Evolutionary conservation across 2,329 filamentous ascomycete genomes (phyloP), one percentile per base, ranked within the genome.

Genomic region (Tolypocladium endophyticum): DNA sequence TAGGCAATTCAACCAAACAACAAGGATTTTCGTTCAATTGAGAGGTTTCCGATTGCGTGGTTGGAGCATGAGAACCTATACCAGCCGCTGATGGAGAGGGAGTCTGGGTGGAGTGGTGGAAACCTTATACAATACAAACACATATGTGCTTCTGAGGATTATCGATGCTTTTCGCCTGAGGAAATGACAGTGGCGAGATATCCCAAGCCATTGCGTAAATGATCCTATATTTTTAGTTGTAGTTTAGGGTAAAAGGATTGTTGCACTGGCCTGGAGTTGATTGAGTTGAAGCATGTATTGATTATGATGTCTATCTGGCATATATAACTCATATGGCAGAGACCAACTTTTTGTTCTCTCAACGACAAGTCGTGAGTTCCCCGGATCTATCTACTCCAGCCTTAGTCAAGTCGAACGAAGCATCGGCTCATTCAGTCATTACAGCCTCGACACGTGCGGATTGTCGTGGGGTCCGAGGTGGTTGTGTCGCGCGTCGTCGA

Each of bases 401-500:
- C 50, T 20, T 30, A 36, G 50, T 30, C 50, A 16, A 11, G 20
- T 36, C 30, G 50, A 54, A 36, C 30, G 50, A 36, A 54, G 50
- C 50, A 36, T 36, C 18, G 38, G 55, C 55, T 56, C 55, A 56
- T 56, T 23, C 54, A 56, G 56, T 59, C 60, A 36, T 65, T 60
- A 62, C 41, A 60, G 39, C 54, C 61, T 63, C 43, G 61, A 57
- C 47, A 53, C 58, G 41, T 57, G 55, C 36, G 28, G 23, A 6
- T 18, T 41, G 12, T 23, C 39, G 28, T 30, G 50, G 25, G 30
- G 58, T 67, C 70, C 73, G 75, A 81, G 50, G 50, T 16, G 30
- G 30, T 36, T 30, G 7, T 54, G 50, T n/a, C 25, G 18, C 50
- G 25, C 18, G 50, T 54, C 30, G 50, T 74, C 81, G 77, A 69